A percentile compares a stretch with the other conserved stretches of the same genome.
These are phyloP conservation scores for Trichocladium antarcticum DNA, from an alignment of 495 filamentous ascomycete species.

Conservation along the genomic window DNA sequence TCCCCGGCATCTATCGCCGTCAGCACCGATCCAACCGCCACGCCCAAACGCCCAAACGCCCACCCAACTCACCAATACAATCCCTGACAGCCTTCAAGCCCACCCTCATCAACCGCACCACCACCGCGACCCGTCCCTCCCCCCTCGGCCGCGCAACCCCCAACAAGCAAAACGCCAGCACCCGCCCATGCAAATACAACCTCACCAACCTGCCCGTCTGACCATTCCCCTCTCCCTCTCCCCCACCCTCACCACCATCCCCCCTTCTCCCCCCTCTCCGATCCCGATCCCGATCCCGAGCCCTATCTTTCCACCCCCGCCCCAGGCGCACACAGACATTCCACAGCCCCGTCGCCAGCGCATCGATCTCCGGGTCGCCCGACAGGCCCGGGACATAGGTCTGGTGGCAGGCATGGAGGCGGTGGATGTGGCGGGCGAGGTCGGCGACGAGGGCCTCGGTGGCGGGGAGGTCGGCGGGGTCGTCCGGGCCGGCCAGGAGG, in stretches of 20 bases:
- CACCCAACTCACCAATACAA: conserved; percentile 47
- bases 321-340: conserved; percentile 50
- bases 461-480: conserved; percentile 7
- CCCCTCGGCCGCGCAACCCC: conserved; percentile 40
- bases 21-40: too few species aligned
- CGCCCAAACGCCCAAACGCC: neutral
- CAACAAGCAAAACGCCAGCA: conserved; percentile 61
- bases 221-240: neutral
- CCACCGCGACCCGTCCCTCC: conserved; percentile 24
- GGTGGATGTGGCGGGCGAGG: conserved; percentile 26
- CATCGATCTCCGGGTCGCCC: conserved; percentile 38
- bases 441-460: conserved; percentile 26
- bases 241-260: neutral
- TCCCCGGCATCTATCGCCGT: conserved; percentile 37
- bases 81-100: conserved; percentile 53
- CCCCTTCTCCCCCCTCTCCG: neutral
- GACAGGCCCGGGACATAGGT: conserved; percentile 5
- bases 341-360: conserved; percentile 49
- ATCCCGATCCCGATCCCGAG: neutral
- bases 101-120: conserved; percentile 50
- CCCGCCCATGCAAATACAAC: conserved; percentile 39
- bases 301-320: conserved; percentile 16
- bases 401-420: conserved; percentile 20
- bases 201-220: conserved; percentile 1
- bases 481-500: conserved; percentile 12